Base-by-base conservation (phyloP, 176 grass and related monocot species). In the maize (Zea mays) region DNA sequence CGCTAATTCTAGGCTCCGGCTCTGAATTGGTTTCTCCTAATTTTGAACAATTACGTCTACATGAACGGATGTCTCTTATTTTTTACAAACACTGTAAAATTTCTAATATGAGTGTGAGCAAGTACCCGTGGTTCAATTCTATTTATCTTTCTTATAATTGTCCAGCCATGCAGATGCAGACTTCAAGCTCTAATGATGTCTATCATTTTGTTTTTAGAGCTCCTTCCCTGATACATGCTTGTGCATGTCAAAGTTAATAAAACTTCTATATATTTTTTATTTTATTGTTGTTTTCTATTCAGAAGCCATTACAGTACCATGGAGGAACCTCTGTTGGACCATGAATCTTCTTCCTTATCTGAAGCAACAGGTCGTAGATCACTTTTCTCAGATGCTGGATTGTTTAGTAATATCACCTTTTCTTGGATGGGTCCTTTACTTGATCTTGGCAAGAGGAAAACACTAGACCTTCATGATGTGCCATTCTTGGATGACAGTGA, bases 351-450 rank as follows among this genome's bases (percentile, higher is more conserved):
- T 35, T 17, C 65, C 46, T 54, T 38, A 42, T 41, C 56, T 6
- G 73, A 56, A n/a, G 55, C 15, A 61, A 62, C 55, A 35, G 4
- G 65, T 34, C 50, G n/a, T 35, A 70, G 15, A 51, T 85, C 93
- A 70, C 48, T 77, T 34, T 90, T 89, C 65, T 62, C 74, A 56
- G 67, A 88, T 83, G 89, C 84, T 71, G 84, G 89, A 14, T 81
- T 91, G 34, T 73, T 92, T 8, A 90, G 87, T 49, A 52, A 56
- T 17, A 81, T 96, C 40, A 90, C 89, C 1, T 96, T 96, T 88
- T 92, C 82, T 75, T 96, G 93, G 93, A 74, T 96, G 60, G 71
- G 75, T 2, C 89, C 89, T 9, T 79, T 92, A 73, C 84, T 96
- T 59, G 62, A 90, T n/a, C 21, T 88, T 7, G 93, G 93, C 11